Evolutionary conservation across 192 early-diverging fungal genomes (phyloP), one percentile per base, ranked within the genome.

Genomic region (Coemansia sp.): DNA sequence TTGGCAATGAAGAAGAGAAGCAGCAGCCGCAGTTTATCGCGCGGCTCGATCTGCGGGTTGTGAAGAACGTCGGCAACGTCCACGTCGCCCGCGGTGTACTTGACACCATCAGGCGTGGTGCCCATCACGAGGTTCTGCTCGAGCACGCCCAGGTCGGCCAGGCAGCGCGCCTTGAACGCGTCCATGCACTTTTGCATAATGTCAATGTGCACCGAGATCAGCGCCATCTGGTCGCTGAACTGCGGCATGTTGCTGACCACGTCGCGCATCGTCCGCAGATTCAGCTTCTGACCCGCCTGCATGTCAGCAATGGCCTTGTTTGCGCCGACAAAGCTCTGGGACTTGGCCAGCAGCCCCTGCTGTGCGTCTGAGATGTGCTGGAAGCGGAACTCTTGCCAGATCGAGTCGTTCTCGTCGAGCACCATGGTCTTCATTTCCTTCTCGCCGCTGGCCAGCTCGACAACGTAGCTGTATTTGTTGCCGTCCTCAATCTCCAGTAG

Each of bases 401-500:
- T 53, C 23, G 57, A 25, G 44, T 82, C 80, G 13, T 46, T 47
- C 15, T 74, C 67, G 43, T 70, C 67, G 14, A 80, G 63, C 28
- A 55, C 40, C 20, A 77, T 51, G 0, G 58, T 60, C 40, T 80
- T 68, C 32, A 30, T 32, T 20, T 67, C 57, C 32, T 64, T 59
- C 3, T 38, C 46, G 29, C 78, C 78, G 36, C 66, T 58, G 24
- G 55, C 78, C 3, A 69, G 63, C 53, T 67, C 44, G 10, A 36
- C 56, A 0, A 55, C 60, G 49, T 81, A 81, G 15, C 27, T 46
- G 30, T 60, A 78, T 62, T 67, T 69, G 25, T 46, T 49, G 18
- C 72, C 76, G 40, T 67, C 57, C 40, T 81, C 63, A n/a, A 81
- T 76, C 4, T 66, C 58, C 9, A 99, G 60, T 54, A 99, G 69